Conservation (phyloP, 352 stramenopile species). For the Globisporangium paddicum region DNA sequence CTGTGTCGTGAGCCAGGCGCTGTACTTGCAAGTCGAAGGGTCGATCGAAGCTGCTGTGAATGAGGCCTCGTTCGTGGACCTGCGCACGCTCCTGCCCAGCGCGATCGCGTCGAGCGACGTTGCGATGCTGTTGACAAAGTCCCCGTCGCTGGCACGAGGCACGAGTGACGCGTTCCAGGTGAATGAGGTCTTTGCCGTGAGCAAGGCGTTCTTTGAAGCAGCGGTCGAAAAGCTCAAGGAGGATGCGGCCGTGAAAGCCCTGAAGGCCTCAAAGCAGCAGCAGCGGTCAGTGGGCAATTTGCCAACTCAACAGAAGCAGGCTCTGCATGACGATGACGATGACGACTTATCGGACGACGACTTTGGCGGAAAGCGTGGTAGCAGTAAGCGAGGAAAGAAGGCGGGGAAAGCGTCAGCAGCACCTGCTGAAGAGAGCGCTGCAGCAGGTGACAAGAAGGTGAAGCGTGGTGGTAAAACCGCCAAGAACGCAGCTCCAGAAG, state of each 20-base stretch:
- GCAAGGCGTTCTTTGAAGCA: slow-evolving; percentile 42
- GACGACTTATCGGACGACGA: slow-evolving; percentile 35
- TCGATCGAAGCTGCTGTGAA: slow-evolving; percentile 65
- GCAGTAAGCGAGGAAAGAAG: slow-evolving; percentile 30
- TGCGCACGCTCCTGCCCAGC: slow-evolving; percentile 54
- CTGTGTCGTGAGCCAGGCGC: slow-evolving; percentile 51
- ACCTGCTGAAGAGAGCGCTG: slow-evolving; percentile 8
- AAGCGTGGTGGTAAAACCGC: slow-evolving; percentile 29
- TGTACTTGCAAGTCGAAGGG: slow-evolving; percentile 67
- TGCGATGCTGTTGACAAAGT: slow-evolving; percentile 45
- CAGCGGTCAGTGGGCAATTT: slow-evolving; percentile 8
- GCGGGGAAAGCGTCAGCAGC: slow-evolving; percentile 20
- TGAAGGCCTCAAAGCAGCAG: slow-evolving; percentile 28
- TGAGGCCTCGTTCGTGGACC: slow-evolving; percentile 63
- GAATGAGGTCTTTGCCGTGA: slow-evolving; percentile 54
- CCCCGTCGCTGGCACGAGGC: slow-evolving; percentile 22
- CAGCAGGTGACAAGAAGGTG: slow-evolving; percentile 26
- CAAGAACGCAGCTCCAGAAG: slow-evolving; percentile 22
- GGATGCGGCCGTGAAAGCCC: slow-evolving; percentile 41
- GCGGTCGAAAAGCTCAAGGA: slow-evolving; percentile 43
- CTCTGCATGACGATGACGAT: slow-evolving; percentile 20
- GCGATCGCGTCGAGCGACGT: slow-evolving; percentile 41
- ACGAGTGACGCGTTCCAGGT: slow-evolving; percentile 42
- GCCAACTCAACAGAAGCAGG: slow-evolving; percentile 11
- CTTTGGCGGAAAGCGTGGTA: slow-evolving; percentile 22